A percentile compares a stretch with the other conserved stretches of the same genome.
Evolutionary conservation across 208 protist genomes (phyloP).

Genomic region (Herpetomonas tarakana): DNA sequence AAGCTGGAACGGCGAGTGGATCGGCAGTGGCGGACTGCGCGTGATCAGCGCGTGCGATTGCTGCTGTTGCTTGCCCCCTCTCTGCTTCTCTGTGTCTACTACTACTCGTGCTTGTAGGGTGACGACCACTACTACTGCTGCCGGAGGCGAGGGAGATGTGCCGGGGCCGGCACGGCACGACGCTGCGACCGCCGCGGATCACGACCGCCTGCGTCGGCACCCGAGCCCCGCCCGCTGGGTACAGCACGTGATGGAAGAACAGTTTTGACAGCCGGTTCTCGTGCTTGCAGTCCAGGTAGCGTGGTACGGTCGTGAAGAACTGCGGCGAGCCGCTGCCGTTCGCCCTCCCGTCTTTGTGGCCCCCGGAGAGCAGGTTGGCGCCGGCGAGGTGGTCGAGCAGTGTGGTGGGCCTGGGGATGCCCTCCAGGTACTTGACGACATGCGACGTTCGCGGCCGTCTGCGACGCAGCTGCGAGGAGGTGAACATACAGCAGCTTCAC

Average conservation of each 20-base stretch:
- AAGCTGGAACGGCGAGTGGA: constrained; percentile 31
- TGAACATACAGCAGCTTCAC: constrained; percentile 17
- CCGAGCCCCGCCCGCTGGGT: constrained; percentile 62
- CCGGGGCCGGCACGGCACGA: constrained; percentile 2
- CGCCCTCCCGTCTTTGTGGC: neutral
- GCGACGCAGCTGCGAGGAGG: constrained; percentile 5
- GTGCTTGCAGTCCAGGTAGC: constrained; percentile 47
- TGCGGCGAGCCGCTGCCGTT: constrained; percentile 19
- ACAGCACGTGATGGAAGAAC: constrained; percentile 83
- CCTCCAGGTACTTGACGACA: constrained; percentile 78
- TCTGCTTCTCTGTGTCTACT: neutral
- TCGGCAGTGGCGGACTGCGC: neutral
- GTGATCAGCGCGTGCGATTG: neutral
- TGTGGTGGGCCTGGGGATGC: constrained; percentile 42
- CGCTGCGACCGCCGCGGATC: constrained; percentile 50
- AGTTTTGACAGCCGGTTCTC: constrained; percentile 67
- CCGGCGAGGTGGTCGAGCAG: constrained; percentile 79
- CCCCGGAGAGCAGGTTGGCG: constrained; percentile 44
- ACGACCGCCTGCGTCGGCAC: constrained; percentile 68
- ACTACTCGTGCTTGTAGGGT: constrained; percentile 9
- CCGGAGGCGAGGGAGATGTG: too few species aligned
- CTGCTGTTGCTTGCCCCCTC: neutral
- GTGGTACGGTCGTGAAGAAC: constrained; percentile 63
- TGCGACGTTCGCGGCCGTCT: constrained; percentile 29
- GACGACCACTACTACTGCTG: too few species aligned